phyloP scores from a whole-genome alignment of 495 filamentous ascomycete genomes.

The Neurospora intermedia region DNA sequence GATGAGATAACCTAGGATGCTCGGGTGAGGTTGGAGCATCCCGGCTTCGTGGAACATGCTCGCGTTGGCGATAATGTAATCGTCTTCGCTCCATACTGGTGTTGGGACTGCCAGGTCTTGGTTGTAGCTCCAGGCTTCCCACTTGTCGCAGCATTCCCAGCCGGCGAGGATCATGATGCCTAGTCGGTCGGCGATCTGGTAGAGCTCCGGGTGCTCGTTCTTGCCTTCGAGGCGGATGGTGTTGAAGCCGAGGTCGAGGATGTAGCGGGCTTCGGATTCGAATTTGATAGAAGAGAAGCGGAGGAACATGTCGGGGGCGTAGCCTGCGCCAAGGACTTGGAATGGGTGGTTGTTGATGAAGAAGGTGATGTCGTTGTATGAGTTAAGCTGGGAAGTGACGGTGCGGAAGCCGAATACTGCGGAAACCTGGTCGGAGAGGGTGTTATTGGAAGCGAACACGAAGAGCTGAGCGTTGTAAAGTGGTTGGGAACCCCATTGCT shows the following conservation, averaged over 20 bases:
- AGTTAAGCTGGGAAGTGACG: conserved; percentile 40
- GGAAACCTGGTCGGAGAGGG: conserved; percentile 33
- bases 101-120: conserved; percentile 32
- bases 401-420: conserved; percentile 45
- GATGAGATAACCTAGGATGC: conserved; percentile 45
- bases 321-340: conserved; percentile 50
- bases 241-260: conserved; percentile 51
- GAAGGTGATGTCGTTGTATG: conserved; percentile 45
- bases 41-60: conserved; percentile 50
- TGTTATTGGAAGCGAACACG: conserved; percentile 22
- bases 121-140: conserved; percentile 57
- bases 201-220: conserved; percentile 50
- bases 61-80: conserved; percentile 43
- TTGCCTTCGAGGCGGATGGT: conserved; percentile 56
- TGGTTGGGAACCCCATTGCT: conserved; percentile 39
- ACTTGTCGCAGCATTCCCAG: conserved; percentile 63
- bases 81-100: conserved; percentile 37
- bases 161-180: conserved; percentile 54
- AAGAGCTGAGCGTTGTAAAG: conserved; percentile 30
- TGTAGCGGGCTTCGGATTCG: conserved; percentile 35
- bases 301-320: conserved; percentile 51
- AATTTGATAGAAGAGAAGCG: conserved; percentile 40
- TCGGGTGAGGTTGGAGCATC: conserved; percentile 49
- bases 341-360: conserved; percentile 46
- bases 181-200: conserved; percentile 44